phyloP scores from a whole-genome alignment of 2,329 filamentous ascomycete genomes.

The Penicillium occitanis region DNA sequence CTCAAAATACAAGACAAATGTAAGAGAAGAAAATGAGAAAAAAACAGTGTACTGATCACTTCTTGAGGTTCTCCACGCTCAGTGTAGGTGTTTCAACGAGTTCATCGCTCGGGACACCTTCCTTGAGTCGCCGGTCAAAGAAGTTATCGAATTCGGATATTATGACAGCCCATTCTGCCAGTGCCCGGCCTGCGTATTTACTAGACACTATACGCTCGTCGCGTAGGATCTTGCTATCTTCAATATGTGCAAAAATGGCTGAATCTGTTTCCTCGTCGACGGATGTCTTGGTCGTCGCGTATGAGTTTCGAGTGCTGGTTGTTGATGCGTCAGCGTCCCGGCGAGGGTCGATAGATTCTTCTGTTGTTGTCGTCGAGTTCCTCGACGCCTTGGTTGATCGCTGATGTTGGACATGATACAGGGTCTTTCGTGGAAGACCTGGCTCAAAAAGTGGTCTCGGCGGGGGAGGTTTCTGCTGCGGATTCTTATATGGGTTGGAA shows the following conservation, averaged over 20 bases:
- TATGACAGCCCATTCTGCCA: constrained; percentile 64
- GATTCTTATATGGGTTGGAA: constrained; percentile 55
- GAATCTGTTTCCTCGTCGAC: constrained; percentile 14
- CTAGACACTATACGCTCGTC: constrained; percentile 43
- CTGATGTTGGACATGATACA: constrained; percentile 51
- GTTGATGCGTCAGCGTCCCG: constrained; percentile 22
- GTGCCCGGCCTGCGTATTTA: constrained; percentile 61
- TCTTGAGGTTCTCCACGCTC: constrained; percentile 62
- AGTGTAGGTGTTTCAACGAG: constrained; percentile 62
- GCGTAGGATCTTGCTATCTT: constrained; percentile 18
- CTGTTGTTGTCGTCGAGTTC: constrained; percentile 23
- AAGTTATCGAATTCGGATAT: constrained; percentile 64
- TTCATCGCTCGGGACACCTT: constrained; percentile 59
- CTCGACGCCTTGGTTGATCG: constrained; percentile 25
- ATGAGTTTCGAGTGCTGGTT: constrained; percentile 21
- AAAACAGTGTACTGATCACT: constrained; percentile 27
- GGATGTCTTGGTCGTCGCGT: constrained; percentile 12
- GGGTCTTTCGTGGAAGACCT: constrained; percentile 57
- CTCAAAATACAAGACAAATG: not conserved
- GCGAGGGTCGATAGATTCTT: constrained; percentile 23
- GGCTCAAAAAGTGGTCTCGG: constrained; percentile 57
- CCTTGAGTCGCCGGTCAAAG: constrained; percentile 60
- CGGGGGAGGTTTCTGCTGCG: constrained; percentile 50
- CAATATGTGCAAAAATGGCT: constrained; percentile 25
- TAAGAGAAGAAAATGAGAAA: not conserved